Evolutionary conservation across 352 stramenopile genomes (phyloP), one percentile per base, ranked within the genome.

Genomic region (Pythium diclinum): DNA sequence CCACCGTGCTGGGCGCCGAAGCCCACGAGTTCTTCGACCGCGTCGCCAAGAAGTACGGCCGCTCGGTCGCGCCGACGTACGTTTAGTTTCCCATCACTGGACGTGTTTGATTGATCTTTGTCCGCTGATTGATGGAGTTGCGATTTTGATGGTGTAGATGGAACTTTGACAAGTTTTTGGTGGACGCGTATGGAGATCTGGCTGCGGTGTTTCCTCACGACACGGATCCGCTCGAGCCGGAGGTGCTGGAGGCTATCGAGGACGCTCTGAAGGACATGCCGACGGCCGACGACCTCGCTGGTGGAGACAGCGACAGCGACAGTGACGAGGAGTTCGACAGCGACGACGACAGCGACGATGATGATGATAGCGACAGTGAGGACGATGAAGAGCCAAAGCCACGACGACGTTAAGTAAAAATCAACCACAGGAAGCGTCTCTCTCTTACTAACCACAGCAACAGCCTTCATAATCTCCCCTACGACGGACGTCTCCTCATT

Each of bases 91-190:
- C 4, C 17, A 6, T 16, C 17, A 1, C 28, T 28, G 3, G 21
- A 7, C 23, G 44, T 10, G 19, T 32, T 40, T 19, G 23, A 19
- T n/a, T 28, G 58, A 6, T 2, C 63, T 56, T 53, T 21, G 7
- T 10, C 3, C 17, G 13, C 47, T n/a, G 32, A 57, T 63, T 14
- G 36, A 32, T 60, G 14, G 63, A 28, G 11, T 49, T 40, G 3
- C 7, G 19, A 42, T 47, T 5, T 5, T 23, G 16, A 10, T 47
- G 17, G 1, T 59, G 36, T 57, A 83, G 74, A 52, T 88, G 83
- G 83, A 92, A 92, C 47, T 92, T 92, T 67, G 83, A 92, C 80
- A 92, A 92, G 69, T 92, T 92, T 64, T 44, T 92, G 42, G 65
- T 92, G 46, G 81, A 92, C 46, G 64, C 83, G 25, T 62, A 72